Conservation (phyloP, 2,329 filamentous ascomycete genomes). For the Phialophora tarda region DNA sequence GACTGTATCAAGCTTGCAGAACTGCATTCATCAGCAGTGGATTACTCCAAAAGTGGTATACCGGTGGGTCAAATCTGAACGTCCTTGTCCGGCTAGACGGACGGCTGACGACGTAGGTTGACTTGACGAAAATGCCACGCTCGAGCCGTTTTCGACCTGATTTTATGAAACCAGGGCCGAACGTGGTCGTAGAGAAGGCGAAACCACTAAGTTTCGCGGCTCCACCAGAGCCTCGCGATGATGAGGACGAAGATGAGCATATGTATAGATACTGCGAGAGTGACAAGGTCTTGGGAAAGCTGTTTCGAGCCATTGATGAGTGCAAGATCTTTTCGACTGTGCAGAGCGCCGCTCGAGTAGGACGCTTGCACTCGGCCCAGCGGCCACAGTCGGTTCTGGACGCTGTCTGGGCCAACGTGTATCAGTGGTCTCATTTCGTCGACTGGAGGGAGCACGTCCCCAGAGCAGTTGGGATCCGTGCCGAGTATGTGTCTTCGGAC, state of each 20-base stretch:
- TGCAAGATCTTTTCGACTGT: conserved; percentile 67
- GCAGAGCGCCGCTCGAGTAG: conserved; percentile 42
- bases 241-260: conserved; percentile 51
- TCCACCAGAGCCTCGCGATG: conserved; percentile 49
- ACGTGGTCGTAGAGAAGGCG: conserved; percentile 50
- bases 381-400: conserved; percentile 36
- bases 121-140: conserved; percentile 53
- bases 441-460: conserved; percentile 30
- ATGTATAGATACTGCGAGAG: conserved; percentile 67
- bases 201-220: conserved; percentile 43
- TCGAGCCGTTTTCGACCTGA: conserved; percentile 53
- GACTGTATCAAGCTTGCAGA: conserved; percentile 64
- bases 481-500: conserved; percentile 21
- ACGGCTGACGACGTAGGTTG: conserved; percentile 46
- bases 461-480: conserved; percentile 33
- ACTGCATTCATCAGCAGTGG: conserved; percentile 73
- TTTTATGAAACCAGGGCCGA: conserved; percentile 55
- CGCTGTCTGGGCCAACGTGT: conserved; percentile 38
- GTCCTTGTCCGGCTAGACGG: no score
- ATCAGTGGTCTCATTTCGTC: conserved; percentile 26
- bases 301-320: conserved; percentile 78
- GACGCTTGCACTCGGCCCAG: background rate
- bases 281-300: conserved; percentile 68
- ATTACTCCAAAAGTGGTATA: conserved; percentile 77
- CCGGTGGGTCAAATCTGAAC: conserved; percentile 45